Base-by-base conservation (phyloP, 2,329 filamentous ascomycete genomes). In the Cercospora sesami region DNA sequence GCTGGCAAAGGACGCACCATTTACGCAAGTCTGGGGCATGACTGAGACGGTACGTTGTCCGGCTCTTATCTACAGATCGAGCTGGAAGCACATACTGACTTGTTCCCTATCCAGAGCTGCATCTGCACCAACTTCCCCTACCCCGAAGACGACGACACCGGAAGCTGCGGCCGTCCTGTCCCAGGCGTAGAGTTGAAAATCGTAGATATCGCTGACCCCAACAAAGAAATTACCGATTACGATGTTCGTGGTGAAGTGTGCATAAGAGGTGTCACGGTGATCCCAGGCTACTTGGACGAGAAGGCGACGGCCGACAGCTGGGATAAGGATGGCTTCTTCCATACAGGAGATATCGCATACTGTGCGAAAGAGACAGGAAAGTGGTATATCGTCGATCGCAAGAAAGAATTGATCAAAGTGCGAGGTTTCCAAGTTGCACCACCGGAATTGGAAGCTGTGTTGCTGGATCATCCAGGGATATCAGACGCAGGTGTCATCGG, bases 351-450 rank as follows among this genome's bases (percentile, higher is more conserved):
- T 81, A 39, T 78, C 94, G 92, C 88, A 72, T 74, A 64, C 72
- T 96, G 84, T 86, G 86, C 60, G 96, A 93, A 0, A 93, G 93
- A 10, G 93, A 97, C 75, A 91, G 95, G 77, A 91, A 90, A 1
- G 82, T 94, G 4, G 82, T 96, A n/a, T 75, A 90, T 97, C 66
- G 90, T 93, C 1, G 94, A 97, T 78, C 87, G 93, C 4, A 89
- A 91, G 74, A 91, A 91, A 81, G 88, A 93, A 76, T 67, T 78
- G 64, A 76, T 78, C 67, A 78, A 78, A 66, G 72, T 75, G 26
- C 74, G 92, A 89, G 92, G 91, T 66, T 84, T 90, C 68, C 92
- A 94, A 87, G 92, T 95, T 23, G 91, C 92, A 0, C 92, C 92
- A 0, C 92, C 92, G 1, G 92, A 95, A 77, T 86, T 95, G 1